Base-by-base conservation (phyloP, 2,329 filamentous ascomycete genomes). In the Venturia effusa region DNA sequence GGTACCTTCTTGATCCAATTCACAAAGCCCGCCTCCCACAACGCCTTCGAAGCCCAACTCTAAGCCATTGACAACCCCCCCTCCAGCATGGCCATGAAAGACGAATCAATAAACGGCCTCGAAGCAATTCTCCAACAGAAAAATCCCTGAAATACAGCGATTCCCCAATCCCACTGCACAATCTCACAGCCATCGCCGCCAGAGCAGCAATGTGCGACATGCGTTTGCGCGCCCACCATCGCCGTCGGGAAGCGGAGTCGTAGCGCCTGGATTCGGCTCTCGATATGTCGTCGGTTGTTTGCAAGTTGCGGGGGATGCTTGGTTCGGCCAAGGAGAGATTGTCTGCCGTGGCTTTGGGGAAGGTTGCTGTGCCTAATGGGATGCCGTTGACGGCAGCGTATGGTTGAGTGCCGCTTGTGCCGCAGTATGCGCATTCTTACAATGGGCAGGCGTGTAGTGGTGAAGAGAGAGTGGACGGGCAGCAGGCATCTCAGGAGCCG, bases 141-240 rank as follows among this genome's bases (percentile, higher is more conserved):
- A 77, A 74, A 10, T 79, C 74, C 61, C 69, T 80, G 11, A 72
- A 77, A 4, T 79, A 79, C 66, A 79, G 77, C 68, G 77, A 80
- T 62, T 70, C 78, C 1, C 66, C 75, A 15, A 71, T 75, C 22
- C 77, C 77, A 0, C 63, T 78, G 0, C 77, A 80, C 61, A 30
- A 45, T 75, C 72, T 81, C 60, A 75, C 77, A 15, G 71, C 74
- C 11, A 73, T 77, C 22, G 75, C 82, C 67, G 77, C 73, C 0
- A 74, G 78, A 63, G 74, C 76, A 4, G 75, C 78, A 4, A 71
- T 79, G 43, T 74, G 71, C 61, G 75, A 74, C 55, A 76, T 79
- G 64, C 73, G 80, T 11, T 66, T 81, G 5, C 71, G 76, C 41
- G 76, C 81, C 3, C 77, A 80, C 64, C 77, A 81, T 62, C 77